Evolutionary conservation across 805 yeast species (phyloP).

Genomic region (Pichia manshurica): DNA sequence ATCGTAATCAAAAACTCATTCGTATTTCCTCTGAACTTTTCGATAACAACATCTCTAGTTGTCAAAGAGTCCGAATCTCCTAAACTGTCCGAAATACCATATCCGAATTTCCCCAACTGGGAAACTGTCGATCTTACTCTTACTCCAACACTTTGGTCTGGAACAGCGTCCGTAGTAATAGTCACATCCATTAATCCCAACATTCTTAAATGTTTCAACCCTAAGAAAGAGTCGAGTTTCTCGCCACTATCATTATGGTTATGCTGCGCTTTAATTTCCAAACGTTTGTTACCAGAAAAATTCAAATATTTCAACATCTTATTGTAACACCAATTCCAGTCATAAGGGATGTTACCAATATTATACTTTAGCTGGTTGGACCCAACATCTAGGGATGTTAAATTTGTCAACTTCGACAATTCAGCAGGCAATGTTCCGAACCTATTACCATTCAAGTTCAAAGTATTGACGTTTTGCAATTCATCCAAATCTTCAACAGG

Average conservation of each 20-base stretch:
- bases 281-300: constrained; percentile 86
- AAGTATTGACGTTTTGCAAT: constrained; percentile 49
- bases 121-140: constrained; percentile 91
- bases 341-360: constrained; percentile 90
- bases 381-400: constrained; percentile 81
- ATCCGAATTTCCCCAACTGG: constrained; percentile 64
- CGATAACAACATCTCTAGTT: constrained; percentile 79
- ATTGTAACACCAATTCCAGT: constrained; percentile 96
- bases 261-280: constrained; percentile 74
- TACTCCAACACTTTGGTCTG: constrained; percentile 77
- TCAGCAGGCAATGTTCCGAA: constrained; percentile 87
- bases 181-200: constrained; percentile 95
- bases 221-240: constrained; percentile 61
- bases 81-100: constrained; percentile 87
- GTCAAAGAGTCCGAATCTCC: constrained; percentile 63
- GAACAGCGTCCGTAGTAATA: constrained; percentile 77
- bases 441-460: constrained; percentile 78
- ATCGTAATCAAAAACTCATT: constrained; percentile 76
- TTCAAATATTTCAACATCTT: constrained; percentile 70
- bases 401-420: constrained; percentile 55
- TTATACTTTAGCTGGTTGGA: constrained; percentile 87
- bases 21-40: constrained; percentile 78
- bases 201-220: constrained; percentile 59
- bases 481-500: constrained; percentile 82
- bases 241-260: constrained; percentile 46